Conservation (phyloP, 768 basidiomycete species). For the Cyclocybe aegerita region DNA sequence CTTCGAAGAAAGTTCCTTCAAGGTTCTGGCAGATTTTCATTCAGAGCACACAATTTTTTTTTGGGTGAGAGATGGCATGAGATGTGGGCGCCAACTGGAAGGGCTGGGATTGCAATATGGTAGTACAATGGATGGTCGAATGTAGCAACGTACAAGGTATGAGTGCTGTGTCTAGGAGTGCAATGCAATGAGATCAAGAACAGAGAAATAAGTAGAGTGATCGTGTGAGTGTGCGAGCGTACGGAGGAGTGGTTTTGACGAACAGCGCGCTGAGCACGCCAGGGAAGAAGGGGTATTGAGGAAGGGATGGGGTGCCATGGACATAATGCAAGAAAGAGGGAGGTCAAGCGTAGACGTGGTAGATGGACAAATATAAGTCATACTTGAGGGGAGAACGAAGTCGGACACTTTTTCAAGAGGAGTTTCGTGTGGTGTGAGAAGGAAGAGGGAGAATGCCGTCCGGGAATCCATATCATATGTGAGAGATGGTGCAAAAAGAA, state of each 20-base stretch:
- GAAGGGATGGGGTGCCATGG: slow-evolving; percentile 9
- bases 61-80: neutral
- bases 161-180: slow-evolving; percentile 12
- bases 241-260: slow-evolving; percentile 1
- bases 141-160: slow-evolving; percentile 12
- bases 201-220: slow-evolving; percentile 6
- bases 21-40: no score
- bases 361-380: neutral
- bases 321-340: slow-evolving; percentile 12
- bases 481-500: slow-evolving; percentile 6
- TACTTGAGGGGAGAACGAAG: neutral
- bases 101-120: slow-evolving; percentile 9
- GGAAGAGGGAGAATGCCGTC: slow-evolving; percentile 10
- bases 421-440: slow-evolving; percentile 6
- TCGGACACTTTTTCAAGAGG: slow-evolving; percentile 1
- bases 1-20: no score
- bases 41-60: neutral
- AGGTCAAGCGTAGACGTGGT: slow-evolving; percentile 7
- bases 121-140: slow-evolving; percentile 10
- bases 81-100: neutral
- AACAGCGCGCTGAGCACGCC: slow-evolving; percentile 1
- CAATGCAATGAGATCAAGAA: slow-evolving; percentile 9
- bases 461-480: slow-evolving; percentile 14
- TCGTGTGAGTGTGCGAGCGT: neutral
- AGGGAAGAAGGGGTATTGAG: slow-evolving; percentile 5